These are phyloP conservation scores for Trichoderma aggressivum DNA, from an alignment of 2,329 filamentous ascomycete species.

Conservation along the genomic window DNA sequence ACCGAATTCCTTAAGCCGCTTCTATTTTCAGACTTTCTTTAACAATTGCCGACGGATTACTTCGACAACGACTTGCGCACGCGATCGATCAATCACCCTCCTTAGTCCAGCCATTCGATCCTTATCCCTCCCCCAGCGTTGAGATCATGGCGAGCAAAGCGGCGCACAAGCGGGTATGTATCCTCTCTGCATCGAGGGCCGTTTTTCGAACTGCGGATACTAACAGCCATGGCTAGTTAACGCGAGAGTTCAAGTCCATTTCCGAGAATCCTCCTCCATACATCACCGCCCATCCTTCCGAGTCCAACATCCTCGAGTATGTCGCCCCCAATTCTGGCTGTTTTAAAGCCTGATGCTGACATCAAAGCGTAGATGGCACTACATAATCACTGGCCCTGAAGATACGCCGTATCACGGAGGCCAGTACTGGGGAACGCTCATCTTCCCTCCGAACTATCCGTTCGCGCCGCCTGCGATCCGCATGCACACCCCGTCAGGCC, in stretches of 20 bases:
- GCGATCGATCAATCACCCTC: slow-evolving; percentile 23
- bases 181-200: background rate
- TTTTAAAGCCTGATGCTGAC: background rate
- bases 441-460: slow-evolving; percentile 94
- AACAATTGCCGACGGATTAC: background rate
- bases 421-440: slow-evolving; percentile 96
- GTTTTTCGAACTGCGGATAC: background rate
- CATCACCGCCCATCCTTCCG: slow-evolving; percentile 84
- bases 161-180: slow-evolving; percentile 65
- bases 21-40: background rate
- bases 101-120: background rate
- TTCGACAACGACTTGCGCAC: background rate
- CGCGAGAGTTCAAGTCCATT: slow-evolving; percentile 61
- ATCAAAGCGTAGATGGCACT: slow-evolving; percentile 67
- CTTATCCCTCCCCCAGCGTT: background rate
- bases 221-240: slow-evolving; percentile 44
- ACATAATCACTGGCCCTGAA: slow-evolving; percentile 91
- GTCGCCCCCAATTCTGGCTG: slow-evolving; percentile 27
- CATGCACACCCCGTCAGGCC: slow-evolving; percentile 96
- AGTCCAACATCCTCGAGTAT: slow-evolving; percentile 86
- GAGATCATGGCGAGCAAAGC: slow-evolving; percentile 65
- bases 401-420: slow-evolving; percentile 91
- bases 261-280: slow-evolving; percentile 78
- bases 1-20: background rate
- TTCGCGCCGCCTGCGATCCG: slow-evolving; percentile 96